A percentile compares a stretch with the other conserved stretches of the same genome.
Evolutionary conservation across 352 stramenopile species (phyloP).

Genomic region (Phytophthora hibernalis): DNA sequence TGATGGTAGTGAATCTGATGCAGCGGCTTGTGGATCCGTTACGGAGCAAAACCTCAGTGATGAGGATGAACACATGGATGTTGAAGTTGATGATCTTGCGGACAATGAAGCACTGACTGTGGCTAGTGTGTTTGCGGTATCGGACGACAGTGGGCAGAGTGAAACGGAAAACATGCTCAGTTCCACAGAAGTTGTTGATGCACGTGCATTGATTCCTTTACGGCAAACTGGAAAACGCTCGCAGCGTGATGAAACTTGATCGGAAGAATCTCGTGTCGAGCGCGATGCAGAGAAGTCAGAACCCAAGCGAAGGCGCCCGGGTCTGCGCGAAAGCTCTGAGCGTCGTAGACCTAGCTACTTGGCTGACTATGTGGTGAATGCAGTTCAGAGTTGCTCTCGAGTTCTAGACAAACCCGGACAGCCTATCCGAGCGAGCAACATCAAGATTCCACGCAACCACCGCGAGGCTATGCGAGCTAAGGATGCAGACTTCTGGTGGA

Average conservation of each 20-base stretch:
- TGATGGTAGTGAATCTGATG: constrained; percentile 5
- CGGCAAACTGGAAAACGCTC: constrained; percentile 3
- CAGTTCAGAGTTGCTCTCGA: background rate
- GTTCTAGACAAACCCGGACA: background rate
- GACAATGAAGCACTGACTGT: background rate
- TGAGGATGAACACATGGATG: background rate
- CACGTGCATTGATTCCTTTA: background rate
- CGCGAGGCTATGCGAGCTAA: constrained; percentile 1
- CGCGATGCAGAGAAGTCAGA: no score
- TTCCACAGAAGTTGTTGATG: background rate
- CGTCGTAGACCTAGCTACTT: background rate
- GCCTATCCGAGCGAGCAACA: background rate
- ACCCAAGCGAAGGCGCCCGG: no score
- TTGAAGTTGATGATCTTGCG: background rate
- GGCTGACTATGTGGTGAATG: constrained; percentile 3
- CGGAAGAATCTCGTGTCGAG: constrained; percentile 1
- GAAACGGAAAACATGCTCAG: background rate
- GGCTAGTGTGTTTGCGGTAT: background rate
- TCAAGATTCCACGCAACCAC: background rate
- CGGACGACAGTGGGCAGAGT: background rate
- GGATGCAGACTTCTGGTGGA: background rate
- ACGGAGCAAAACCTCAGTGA: no score
- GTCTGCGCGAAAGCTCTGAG: background rate
- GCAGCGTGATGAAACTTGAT: background rate
- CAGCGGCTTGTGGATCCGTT: background rate